Conservation (phyloP, 495 filamentous ascomycete species). For the Barbatosphaeria neglecta region DNA sequence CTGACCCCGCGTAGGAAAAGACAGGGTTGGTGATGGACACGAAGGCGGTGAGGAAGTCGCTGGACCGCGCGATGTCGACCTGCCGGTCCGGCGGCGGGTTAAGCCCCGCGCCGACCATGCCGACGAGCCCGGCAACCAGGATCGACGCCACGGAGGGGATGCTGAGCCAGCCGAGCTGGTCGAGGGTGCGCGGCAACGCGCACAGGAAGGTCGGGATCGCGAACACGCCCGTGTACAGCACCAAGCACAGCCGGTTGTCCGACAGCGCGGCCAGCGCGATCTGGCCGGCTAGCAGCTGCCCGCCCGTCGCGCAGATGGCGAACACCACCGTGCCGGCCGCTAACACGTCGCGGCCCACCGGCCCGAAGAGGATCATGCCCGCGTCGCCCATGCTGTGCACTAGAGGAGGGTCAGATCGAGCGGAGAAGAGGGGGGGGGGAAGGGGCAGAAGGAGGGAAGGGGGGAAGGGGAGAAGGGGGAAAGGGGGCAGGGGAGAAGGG, state of each 20-base stretch:
- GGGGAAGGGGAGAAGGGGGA: conserved; percentile 5
- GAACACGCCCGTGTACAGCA: conserved; percentile 47
- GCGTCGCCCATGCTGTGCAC: conserved; percentile 56
- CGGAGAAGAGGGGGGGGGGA: conserved; percentile 5
- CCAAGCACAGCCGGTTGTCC: conserved; percentile 44
- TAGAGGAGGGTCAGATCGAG: no score
- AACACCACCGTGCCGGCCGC: conserved; percentile 47
- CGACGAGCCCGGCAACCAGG: conserved; percentile 45
- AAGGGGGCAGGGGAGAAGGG: no score
- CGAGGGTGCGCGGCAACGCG: conserved; percentile 49
- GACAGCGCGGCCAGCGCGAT: conserved; percentile 53
- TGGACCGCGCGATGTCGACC: conserved; percentile 11
- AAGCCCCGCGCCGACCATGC: conserved; percentile 42
- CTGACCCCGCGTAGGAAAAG: conserved; percentile 39
- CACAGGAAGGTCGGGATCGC: conserved; percentile 40
- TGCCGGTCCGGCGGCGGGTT: conserved; percentile 9
- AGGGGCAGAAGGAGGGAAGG: no score
- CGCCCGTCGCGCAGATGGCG: conserved; percentile 57
- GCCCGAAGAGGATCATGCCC: conserved; percentile 45
- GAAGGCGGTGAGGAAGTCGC: conserved; percentile 26
- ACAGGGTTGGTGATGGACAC: conserved; percentile 52
- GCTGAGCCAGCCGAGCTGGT: conserved; percentile 45
- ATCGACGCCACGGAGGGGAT: conserved; percentile 42
- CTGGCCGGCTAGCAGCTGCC: conserved; percentile 53
- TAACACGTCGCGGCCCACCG: conserved; percentile 46